Evolutionary conservation across 2,329 filamentous ascomycete genomes (phyloP), one percentile per base, ranked within the genome.

Genomic region (Stagonosporopsis tanaceti): DNA sequence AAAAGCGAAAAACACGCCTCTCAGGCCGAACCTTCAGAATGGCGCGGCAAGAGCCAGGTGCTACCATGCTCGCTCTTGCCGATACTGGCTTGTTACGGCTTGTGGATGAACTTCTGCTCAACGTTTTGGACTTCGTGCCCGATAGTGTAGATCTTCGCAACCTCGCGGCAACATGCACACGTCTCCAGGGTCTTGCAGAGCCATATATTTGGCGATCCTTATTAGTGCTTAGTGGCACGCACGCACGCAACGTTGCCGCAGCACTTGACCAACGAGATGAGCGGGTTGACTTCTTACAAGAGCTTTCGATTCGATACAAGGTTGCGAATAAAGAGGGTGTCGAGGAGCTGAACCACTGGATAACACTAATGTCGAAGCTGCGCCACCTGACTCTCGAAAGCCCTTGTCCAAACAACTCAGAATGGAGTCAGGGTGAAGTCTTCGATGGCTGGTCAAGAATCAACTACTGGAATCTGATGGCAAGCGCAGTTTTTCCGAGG

Each of bases 321-420:
- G 57, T 69, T 24, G 28, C 62, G 3, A 9, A 60, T 24, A 63
- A 64, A 30, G 61, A 68, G 1, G 73, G 72, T 0, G 73, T 77
- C 25, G 71, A 72, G 45, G 55, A 67, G 3, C 47, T 76, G 5
- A 70, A 74, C 57, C 62, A 65, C 20, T 66, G 67, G 35, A 45
- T 76, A 12, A 54, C 53, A 4, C 32, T 67, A 28, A 71, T 76
- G 66, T 48, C 58, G 9, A 71, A 66, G 50, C 53, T 76, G 17
- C 66, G 68, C 14, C 63, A 72, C 38, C 57, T 76, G 42, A 69
- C 64, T 6, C 62, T 76, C 24, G 74, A 76, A 50, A 71, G 65
- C 15, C 72, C 73, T 0, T 76, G 74, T 54, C 71, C 72, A 12
- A 76, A 76, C 44, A 75, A 76, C 45, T 56, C 59, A n/a, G 70